These are phyloP conservation scores for Botrytis squamosa DNA, from an alignment of 2,329 filamentous ascomycete species.

Conservation along the genomic window DNA sequence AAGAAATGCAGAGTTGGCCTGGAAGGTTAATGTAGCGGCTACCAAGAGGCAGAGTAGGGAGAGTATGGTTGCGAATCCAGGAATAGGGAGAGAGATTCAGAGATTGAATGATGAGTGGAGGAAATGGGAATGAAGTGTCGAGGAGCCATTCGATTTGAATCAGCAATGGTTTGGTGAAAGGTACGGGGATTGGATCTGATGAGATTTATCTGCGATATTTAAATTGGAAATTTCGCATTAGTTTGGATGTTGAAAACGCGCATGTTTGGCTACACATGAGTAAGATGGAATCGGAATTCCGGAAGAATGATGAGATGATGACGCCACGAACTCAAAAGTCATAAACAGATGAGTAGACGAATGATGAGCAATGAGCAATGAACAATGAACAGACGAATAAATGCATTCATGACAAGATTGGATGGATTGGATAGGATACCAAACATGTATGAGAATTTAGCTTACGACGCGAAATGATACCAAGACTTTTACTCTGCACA, in stretches of 20 bases:
- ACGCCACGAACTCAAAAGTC: background rate
- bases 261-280: background rate
- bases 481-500: background rate
- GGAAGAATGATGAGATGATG: background rate
- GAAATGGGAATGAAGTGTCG: slow-evolving; percentile 46
- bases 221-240: background rate
- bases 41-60: slow-evolving; percentile 26
- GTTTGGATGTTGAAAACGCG: background rate
- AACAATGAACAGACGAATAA: background rate
- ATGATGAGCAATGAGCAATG: background rate
- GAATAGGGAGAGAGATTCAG: slow-evolving; percentile 43
- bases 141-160: background rate
- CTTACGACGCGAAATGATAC: background rate
- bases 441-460: background rate
- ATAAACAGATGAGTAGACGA: background rate
- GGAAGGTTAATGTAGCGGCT: slow-evolving; percentile 31
- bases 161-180: background rate
- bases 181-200: background rate
- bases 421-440: background rate
- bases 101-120: slow-evolving; percentile 52
- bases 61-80: slow-evolving; percentile 19
- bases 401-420: background rate
- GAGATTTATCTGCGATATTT: background rate
- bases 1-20: slow-evolving; percentile 37
- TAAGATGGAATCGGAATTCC: background rate